phyloP scores from a whole-genome alignment of 2,329 filamentous ascomycete genomes.

The Macrophomina phaseolina region DNA sequence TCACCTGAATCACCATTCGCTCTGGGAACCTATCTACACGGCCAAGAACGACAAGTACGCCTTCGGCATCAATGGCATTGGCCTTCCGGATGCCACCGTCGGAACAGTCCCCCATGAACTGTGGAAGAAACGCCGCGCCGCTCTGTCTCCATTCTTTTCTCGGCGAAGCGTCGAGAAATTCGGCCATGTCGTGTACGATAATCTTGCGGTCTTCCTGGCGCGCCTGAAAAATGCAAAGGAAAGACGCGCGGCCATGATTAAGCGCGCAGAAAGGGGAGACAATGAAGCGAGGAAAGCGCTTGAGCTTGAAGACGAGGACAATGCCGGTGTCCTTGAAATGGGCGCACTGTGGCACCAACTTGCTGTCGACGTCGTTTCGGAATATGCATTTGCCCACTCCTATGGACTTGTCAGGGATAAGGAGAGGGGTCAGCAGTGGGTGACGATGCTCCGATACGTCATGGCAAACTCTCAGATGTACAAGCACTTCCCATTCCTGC shows the following conservation, averaged over 20 bases:
- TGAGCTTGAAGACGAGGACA: not conserved
- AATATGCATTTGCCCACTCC: conserved; percentile 7
- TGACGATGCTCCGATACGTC: conserved; percentile 12
- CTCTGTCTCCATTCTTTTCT: conserved; percentile 46
- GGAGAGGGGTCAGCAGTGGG: conserved; percentile 5
- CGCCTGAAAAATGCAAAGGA: not conserved
- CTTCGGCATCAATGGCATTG: conserved; percentile 34
- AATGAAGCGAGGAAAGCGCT: not conserved
- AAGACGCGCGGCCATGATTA: not conserved
- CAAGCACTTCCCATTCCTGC: conserved; percentile 22
- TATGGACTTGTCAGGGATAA: conserved; percentile 3
- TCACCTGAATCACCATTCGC: conserved; percentile 27
- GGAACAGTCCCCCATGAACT: conserved; percentile 37
- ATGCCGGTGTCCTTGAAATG: conserved; percentile 14
- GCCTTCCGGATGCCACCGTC: conserved; percentile 34
- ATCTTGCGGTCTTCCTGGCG: not conserved
- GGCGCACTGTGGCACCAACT: conserved; percentile 17
- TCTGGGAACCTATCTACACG: conserved; percentile 33
- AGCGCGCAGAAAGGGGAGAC: not conserved
- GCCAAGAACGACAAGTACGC: conserved; percentile 37
- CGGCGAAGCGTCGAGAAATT: conserved; percentile 31
- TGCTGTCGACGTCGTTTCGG: conserved; percentile 2
- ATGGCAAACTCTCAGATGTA: conserved; percentile 9
- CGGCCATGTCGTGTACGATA: conserved; percentile 19
- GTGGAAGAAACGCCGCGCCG: conserved; percentile 39